Base-by-base conservation (phyloP, 768 basidiomycete species). In the Cystobasidium ongulense region DNA sequence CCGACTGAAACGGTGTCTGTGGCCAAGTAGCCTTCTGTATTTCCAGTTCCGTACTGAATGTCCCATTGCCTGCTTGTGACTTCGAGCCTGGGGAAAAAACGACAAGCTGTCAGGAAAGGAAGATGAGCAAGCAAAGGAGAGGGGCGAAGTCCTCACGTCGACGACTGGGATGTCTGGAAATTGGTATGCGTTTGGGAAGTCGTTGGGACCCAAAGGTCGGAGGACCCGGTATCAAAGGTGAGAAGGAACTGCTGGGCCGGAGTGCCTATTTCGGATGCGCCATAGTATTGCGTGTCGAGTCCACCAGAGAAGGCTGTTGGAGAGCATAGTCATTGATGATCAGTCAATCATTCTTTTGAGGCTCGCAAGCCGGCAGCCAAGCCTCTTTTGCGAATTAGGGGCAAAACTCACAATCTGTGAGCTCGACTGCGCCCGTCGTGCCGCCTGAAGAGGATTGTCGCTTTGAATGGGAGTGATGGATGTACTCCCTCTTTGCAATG, bases 211-310 rank as follows among this genome's bases (percentile, higher is more conserved):
- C 78, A 79, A 1, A 79, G 71, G 52, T 79, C 78, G 18, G 63
- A 18, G 0, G 78, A 79, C 7, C 52, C 76, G 79, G 82, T 84
- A 78, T 84, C 83, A 67, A 83, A 84, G 77, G 83, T 82, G 35
- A 83, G 81, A 64, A 82, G 63, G 78, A 83, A 84, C 21, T 74
- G 65, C 74, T 83, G 81, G 1, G 73, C 76, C 8, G 82, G 82
- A 11, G 81, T 82, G 50, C 83, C 84, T 74, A 84, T 82, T 23
- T 80, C 75, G 72, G 84, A 80, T 31, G 76, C 76, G 36, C 83
- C 84, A 46, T 73, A 72, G 61, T 72, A 72, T 31, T 72, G 71
- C 13, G 71, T 63, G 35, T 63, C 59, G n/a, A 63, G 61, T 2
- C 71, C 73, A 53, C 65, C 53, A 36, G 63, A 57, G 52, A 67